A percentile compares a stretch with the other conserved stretches of the same genome.
Evolutionary conservation across 2,329 filamentous ascomycete species (phyloP).

Genomic region (Xylaria sp.): DNA sequence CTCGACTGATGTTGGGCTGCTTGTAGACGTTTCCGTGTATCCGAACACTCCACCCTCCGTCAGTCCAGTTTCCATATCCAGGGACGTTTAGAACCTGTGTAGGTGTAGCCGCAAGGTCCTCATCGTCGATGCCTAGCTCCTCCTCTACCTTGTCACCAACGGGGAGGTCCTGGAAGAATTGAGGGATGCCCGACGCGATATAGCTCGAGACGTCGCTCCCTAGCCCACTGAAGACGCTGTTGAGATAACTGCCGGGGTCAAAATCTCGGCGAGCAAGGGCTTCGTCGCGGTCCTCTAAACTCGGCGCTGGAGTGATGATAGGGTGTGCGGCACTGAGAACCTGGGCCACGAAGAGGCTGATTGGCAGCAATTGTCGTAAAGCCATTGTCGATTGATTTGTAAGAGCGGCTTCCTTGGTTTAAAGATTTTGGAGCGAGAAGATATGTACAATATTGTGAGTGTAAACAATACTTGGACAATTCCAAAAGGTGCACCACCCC

Average conservation of each 20-base stretch:
- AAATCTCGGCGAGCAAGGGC: conserved; percentile 46
- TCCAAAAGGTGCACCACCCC: not conserved
- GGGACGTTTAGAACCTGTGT: conserved; percentile 76
- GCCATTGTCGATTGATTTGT: conserved; percentile 18
- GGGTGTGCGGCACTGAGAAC: conserved; percentile 45
- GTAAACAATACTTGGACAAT: not conserved
- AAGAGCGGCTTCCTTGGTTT: not conserved
- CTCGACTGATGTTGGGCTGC: conserved; percentile 69
- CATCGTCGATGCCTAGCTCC: conserved; percentile 63
- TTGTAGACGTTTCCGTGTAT: conserved; percentile 85
- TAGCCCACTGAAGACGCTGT: conserved; percentile 55
- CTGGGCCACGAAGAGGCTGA: conserved; percentile 29
- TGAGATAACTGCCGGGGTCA: conserved; percentile 56
- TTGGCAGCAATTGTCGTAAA: conserved; percentile 17
- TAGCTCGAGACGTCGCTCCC: conserved; percentile 64
- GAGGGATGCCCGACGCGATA: conserved; percentile 67
- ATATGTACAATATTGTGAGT: not conserved
- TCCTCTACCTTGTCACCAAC: conserved; percentile 65
- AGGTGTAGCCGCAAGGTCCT: conserved; percentile 65
- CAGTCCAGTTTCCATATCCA: conserved; percentile 77
- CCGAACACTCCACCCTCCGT: conserved; percentile 76
- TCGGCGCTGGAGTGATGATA: conserved; percentile 54
- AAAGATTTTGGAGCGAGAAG: not conserved
- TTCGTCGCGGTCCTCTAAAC: conserved; percentile 44
- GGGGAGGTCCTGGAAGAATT: conserved; percentile 72